Conservation (phyloP, 139 green algal species). For the Tetradesmus lagerheimii region DNA sequence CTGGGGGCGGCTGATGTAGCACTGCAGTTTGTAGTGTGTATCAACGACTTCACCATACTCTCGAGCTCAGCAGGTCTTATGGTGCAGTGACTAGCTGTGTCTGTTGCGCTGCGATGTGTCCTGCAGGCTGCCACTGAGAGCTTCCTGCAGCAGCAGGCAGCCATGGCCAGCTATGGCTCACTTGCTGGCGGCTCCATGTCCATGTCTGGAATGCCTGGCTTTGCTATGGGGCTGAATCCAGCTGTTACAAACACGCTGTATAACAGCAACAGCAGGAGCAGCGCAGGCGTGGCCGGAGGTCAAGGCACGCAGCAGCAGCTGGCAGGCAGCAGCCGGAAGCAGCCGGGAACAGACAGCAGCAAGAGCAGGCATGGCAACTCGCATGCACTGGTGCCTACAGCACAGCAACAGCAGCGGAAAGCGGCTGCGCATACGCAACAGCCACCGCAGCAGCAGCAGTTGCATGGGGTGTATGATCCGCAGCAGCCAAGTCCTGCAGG, state of each 20-base stretch:
- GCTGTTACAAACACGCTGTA: not conserved
- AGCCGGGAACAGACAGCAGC: not conserved
- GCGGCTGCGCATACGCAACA: not conserved
- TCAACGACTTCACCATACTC: too few species aligned
- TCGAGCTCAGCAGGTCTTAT: too few species aligned
- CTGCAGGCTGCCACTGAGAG: not conserved
- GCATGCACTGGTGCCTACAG: not conserved
- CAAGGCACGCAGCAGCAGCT: not conserved
- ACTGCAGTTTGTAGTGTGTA: too few species aligned
- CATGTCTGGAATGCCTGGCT: not conserved
- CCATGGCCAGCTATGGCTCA: not conserved
- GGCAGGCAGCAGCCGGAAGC: conserved; percentile 3
- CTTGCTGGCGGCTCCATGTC: not conserved
- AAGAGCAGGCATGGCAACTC: not conserved
- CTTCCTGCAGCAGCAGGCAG: conserved; percentile 1
- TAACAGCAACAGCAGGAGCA: not conserved
- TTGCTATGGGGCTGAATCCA: not conserved
- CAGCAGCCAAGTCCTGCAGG: not conserved
- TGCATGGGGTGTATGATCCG: not conserved
- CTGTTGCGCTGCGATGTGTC: not conserved
- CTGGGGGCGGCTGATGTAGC: too few species aligned
- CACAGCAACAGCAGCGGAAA: not conserved
- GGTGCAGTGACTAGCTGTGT: too few species aligned
- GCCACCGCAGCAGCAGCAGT: not conserved
- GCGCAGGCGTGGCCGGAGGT: not conserved